A percentile compares a stretch with the other conserved stretches of the same genome.
These are phyloP conservation scores for Gossypium aridum DNA, from an alignment of 441 rosid genomes.

Conservation along the genomic window DNA sequence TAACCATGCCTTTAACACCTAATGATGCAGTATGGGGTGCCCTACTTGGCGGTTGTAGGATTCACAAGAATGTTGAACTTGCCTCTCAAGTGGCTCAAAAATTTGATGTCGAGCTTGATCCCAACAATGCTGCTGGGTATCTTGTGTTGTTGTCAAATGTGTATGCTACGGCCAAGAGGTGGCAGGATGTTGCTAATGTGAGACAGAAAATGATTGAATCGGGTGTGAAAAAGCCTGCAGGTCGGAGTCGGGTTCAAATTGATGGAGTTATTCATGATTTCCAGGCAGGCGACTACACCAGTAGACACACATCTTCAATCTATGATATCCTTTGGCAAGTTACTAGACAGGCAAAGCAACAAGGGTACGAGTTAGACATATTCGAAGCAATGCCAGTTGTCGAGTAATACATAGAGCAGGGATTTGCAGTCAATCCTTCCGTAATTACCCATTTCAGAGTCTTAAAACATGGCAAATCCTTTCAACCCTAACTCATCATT, in stretches of 20 bases:
- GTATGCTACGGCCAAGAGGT: constrained; percentile 30
- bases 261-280: constrained; percentile 35
- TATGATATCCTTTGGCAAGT: constrained; percentile 27
- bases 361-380: constrained; percentile 17
- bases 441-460: background rate
- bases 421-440: background rate
- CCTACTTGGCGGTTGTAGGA: constrained; percentile 47
- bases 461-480: background rate
- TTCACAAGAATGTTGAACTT: constrained; percentile 36
- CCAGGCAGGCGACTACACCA: constrained; percentile 27
- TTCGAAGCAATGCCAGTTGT: background rate
- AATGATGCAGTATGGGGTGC: constrained; percentile 52
- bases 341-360: constrained; percentile 21
- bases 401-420: background rate
- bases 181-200: constrained; percentile 36
- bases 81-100: constrained; percentile 34
- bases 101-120: constrained; percentile 27
- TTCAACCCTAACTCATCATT: background rate
- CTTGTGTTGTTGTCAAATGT: constrained; percentile 36
- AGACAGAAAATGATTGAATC: constrained; percentile 31
- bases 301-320: constrained; percentile 21
- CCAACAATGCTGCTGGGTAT: constrained; percentile 29
- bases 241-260: constrained; percentile 42
- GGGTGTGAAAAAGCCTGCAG: constrained; percentile 34
- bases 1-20: constrained; percentile 47